A percentile compares a stretch with the other conserved stretches of the same genome.
phyloP scores from a whole-genome alignment of 345 rosid genomes.

The Euphorbia tirucalli region DNA sequence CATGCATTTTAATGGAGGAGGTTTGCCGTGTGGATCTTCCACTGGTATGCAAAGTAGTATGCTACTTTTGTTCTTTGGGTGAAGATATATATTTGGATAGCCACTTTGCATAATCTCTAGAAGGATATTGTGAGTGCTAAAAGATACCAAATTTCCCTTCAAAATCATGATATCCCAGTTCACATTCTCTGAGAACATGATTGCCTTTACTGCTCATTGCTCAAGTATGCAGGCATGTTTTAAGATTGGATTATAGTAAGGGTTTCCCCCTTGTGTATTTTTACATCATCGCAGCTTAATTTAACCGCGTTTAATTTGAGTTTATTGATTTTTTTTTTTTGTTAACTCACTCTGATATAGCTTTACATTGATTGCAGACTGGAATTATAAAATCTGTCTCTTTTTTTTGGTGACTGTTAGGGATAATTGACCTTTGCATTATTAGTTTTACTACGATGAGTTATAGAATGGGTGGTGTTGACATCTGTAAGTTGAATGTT shows the following conservation, averaged over 20 bases:
- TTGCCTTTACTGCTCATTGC: neutral
- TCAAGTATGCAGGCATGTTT: neutral
- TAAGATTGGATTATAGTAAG: neutral
- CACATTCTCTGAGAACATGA: no score
- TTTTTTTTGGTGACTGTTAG: no score
- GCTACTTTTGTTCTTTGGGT: neutral
- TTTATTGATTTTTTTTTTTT: neutral
- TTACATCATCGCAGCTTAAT: neutral
- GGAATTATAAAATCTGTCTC: no score
- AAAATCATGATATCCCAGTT: conserved; percentile 2
- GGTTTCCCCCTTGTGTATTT: neutral
- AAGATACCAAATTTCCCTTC: neutral
- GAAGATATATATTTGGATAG: neutral
- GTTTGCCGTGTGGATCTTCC: conserved; percentile 1
- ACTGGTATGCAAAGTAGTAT: neutral
- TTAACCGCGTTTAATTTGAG: neutral
- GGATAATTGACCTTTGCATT: no score
- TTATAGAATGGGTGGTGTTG: no score
- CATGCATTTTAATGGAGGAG: neutral
- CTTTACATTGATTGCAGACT: neutral
- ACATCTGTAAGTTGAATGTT: no score
- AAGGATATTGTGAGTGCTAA: neutral
- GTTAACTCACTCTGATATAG: neutral
- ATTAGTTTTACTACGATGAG: no score
- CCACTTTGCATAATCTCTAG: neutral